These are phyloP conservation scores for Pseudocercospora macadamiae DNA, from an alignment of 2,329 filamentous ascomycete genomes.

Conservation along the genomic window DNA sequence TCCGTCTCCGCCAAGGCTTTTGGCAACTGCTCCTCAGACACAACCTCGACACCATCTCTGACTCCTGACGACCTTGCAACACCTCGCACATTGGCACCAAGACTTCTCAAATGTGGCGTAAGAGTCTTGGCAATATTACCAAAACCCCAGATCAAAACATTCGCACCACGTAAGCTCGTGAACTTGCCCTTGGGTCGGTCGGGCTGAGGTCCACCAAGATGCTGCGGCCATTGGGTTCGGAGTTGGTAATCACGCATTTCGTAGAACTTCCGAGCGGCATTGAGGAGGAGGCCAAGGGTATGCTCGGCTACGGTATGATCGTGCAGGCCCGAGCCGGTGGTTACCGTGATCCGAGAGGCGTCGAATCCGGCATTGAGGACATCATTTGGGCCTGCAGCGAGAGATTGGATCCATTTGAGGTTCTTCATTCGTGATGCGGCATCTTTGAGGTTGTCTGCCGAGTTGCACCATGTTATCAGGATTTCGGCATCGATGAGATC, in stretches of 20 bases:
- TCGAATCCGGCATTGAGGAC: constrained; percentile 65
- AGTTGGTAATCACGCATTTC: constrained; percentile 66
- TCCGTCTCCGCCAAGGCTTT: constrained; percentile 61
- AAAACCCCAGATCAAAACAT: constrained; percentile 65
- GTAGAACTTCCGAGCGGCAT: constrained; percentile 60
- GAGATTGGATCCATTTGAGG: constrained; percentile 67
- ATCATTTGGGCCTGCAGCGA: constrained; percentile 68
- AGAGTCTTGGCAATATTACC: constrained; percentile 68
- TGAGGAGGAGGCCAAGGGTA: constrained; percentile 61
- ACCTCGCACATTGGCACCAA: constrained; percentile 63
- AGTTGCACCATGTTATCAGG: constrained; percentile 66
- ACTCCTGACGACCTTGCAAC: constrained; percentile 61
- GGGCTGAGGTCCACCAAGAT: constrained; percentile 64
- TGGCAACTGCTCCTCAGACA: constrained; percentile 56
- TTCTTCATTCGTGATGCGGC: constrained; percentile 59
- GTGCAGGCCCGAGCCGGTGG: constrained; percentile 66
- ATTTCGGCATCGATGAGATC: constrained; percentile 62
- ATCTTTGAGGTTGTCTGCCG: constrained; percentile 60
- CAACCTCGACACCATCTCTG: constrained; percentile 61
- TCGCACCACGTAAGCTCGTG: constrained; percentile 62
- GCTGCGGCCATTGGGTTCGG: constrained; percentile 60
- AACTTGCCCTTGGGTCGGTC: constrained; percentile 61
- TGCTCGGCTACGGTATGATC: constrained; percentile 69
- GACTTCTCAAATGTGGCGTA: constrained; percentile 55
- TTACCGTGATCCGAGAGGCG: constrained; percentile 53